Base-by-base conservation (phyloP, 257 asterid species). In the Nicotiana paniculata region DNA sequence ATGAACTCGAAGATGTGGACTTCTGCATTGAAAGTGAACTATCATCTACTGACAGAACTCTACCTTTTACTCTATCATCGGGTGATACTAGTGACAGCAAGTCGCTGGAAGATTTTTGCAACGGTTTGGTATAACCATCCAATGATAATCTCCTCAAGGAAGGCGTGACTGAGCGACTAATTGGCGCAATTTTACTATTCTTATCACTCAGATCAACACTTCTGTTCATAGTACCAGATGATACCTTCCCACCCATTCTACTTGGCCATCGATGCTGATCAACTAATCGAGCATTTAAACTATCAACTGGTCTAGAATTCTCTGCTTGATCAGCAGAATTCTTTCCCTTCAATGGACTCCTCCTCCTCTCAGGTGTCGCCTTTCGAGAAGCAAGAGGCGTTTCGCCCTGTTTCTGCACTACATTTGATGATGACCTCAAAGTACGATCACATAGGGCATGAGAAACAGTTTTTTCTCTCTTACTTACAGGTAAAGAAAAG, bases 211-310 rank as follows among this genome's bases (percentile, higher is more conserved):
- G 90, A 86, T 95, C 88, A 84, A 86, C 83, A 84, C 88, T 90
- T 90, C 86, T 87, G 35, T 62, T 90, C 43, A 86, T 30, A 66
- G 85, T 32, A 83, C 79, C 76, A 39, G 89, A 83, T 55, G 94
- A 81, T 18, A 83, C 74, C 86, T 85, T 91, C 66, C 88, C 93
- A 82, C 86, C 88, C 6, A 82, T 83, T 87, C 91, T 89, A 85
- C 90, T 89, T 30, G 91, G 93, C 99, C 99, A 89, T 81, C 93
- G 90, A 88, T 91, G 94, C 75, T 94, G 97, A 62, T 95, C 97
- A 65, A 90, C 91, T 35, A 90, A 33, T 79, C 93, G 93, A 80
- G 90, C 81, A 84, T 85, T 89, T 26, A 84, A 63, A 66, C 88
- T 77, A 70, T 93, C 98, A 81, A 89, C 83, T 9, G 95, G 98